Evolutionary conservation across 495 filamentous ascomycete species (phyloP), one percentile per base, ranked within the genome.

Genomic region (Neurospora sp.): DNA sequence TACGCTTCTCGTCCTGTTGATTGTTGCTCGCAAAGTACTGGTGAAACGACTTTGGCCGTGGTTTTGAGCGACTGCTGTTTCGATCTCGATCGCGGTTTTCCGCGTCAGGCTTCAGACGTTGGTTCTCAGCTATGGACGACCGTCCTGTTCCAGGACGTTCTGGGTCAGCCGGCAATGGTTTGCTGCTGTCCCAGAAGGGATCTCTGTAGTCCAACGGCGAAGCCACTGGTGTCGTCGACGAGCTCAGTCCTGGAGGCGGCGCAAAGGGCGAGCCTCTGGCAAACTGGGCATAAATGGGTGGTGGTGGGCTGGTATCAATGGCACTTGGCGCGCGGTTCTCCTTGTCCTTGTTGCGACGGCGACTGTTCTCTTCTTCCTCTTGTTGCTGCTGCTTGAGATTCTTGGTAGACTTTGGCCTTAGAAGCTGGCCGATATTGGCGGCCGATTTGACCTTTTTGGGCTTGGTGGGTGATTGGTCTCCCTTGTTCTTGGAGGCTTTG

Each of bases 361-460:
- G 27, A 71, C 72, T 17, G 70, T 83, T 81, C 12, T 85, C 80
- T 42, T 82, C 80, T 42, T 76, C 78, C 40, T 77, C 79, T 69
- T 78, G 75, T 77, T 84, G 53, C 38, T 72, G 22, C 44, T 78
- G 81, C 40, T 83, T 80, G 38, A 86, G 73, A 70, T 85, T 87
- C 79, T 90, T 91, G 14, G 85, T 83, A 10, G 88, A 86, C 73
- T 89, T 90, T 22, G 88, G 87, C 48, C 88, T 86, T 82, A 86
- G 69, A 10, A 93, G 87, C 4, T 85, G 90, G 0, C 89, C 87
- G 5, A 97, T 84, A 77, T 92, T 94, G 68, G 92, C 94, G 5
- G 92, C 86, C 0, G 94, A 96, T 76, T 96, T 97, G 20, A 89
- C 87, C 84, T 95, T 96, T 81, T 94, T 94, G 8, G 91, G 89